phyloP scores from a whole-genome alignment of 2,329 filamentous ascomycete genomes.

The Aspergillus transmontanensis region DNA sequence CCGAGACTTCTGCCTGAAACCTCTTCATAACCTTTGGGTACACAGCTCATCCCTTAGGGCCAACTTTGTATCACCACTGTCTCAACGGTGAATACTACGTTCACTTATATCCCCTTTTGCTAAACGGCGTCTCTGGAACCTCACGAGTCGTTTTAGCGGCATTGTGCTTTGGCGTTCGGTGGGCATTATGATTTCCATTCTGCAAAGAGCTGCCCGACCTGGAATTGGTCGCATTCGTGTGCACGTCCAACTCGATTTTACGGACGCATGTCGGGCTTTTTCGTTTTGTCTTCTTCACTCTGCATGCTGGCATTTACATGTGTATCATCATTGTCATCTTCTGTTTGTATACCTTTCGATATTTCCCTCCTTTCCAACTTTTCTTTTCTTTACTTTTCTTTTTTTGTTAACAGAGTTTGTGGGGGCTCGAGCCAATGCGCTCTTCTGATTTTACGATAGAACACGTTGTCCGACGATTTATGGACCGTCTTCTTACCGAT shows the following conservation, averaged over 20 bases:
- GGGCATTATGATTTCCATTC: neutral
- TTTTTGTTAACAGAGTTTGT: neutral
- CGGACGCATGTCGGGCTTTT: neutral
- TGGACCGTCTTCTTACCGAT: conserved; percentile 1
- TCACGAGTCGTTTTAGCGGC: conserved; percentile 11
- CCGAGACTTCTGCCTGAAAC: neutral
- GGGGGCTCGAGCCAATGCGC: neutral
- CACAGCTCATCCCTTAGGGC: neutral
- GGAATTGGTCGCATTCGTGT: neutral
- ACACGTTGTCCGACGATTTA: neutral
- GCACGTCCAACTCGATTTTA: neutral
- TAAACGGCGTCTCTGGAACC: neutral
- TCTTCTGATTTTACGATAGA: neutral
- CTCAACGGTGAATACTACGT: neutral
- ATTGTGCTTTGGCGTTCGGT: conserved; percentile 23
- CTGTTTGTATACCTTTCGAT: neutral
- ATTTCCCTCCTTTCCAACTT: neutral
- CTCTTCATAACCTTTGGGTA: neutral
- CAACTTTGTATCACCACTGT: neutral
- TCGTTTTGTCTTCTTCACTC: neutral
- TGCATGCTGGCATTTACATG: conserved; percentile 3
- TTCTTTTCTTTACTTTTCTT: neutral
- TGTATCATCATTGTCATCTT: neutral
- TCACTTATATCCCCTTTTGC: neutral
- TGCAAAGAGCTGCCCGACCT: neutral